phyloP scores from a whole-genome alignment of 768 basidiomycete genomes.

The Leccinellum luteum region DNA sequence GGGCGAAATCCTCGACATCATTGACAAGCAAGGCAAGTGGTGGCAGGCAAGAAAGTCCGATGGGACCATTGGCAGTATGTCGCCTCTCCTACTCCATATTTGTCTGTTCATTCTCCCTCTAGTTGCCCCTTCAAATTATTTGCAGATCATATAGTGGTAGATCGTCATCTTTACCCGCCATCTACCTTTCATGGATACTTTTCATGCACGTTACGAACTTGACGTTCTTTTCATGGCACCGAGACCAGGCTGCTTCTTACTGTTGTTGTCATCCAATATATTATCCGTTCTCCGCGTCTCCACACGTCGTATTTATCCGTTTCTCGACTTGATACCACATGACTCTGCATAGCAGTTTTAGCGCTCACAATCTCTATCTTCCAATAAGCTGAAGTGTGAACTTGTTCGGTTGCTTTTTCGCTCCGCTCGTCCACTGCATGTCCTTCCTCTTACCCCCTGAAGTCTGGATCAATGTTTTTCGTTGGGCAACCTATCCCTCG shows the following conservation, averaged over 20 bases:
- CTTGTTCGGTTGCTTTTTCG: not conserved
- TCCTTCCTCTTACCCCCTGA: conserved; percentile 43
- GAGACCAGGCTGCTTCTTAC: conserved; percentile 16
- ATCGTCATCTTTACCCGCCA: conserved; percentile 8
- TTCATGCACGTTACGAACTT: conserved; percentile 28
- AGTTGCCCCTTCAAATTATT: conserved; percentile 87
- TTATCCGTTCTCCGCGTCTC: conserved; percentile 23
- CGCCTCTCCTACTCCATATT: not conserved
- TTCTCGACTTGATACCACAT: conserved; percentile 32
- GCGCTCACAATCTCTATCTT: conserved; percentile 2
- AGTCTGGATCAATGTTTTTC: conserved; percentile 53
- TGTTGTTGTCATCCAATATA: conserved; percentile 32
- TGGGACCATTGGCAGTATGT: conserved; percentile 76
- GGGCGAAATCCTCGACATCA: conserved; percentile 87
- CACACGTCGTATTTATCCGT: conserved; percentile 27
- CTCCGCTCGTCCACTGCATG: not conserved
- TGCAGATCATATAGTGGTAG: conserved; percentile 64
- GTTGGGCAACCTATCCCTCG: conserved; percentile 37
- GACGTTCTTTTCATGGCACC: conserved; percentile 32
- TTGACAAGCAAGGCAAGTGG: conserved; percentile 93
- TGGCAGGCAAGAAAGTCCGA: conserved; percentile 86
- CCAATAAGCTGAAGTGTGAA: conserved; percentile 6
- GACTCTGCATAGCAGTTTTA: conserved; percentile 16
- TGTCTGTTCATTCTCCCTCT: conserved; percentile 15
- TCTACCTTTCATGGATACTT: conserved; percentile 25